Conservation (phyloP, 768 basidiomycete genomes). For the Pulveroboletus ravenelii region DNA sequence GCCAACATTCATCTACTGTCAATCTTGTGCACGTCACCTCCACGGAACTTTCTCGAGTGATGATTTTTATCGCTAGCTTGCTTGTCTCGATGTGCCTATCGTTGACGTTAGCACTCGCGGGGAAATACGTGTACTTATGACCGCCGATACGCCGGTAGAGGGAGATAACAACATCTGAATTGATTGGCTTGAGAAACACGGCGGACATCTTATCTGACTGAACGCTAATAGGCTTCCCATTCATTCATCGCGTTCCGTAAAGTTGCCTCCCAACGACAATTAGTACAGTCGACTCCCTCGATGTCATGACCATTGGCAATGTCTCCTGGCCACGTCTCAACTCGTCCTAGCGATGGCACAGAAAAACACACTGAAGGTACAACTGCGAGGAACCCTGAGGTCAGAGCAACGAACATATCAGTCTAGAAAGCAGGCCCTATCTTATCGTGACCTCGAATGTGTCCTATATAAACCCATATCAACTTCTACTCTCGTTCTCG, state of each 20-base stretch:
- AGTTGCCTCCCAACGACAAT: conserved; percentile 5
- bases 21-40: conserved; percentile 7
- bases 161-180: conserved; percentile 9
- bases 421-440: too few relatives aligned
- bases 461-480: too few relatives aligned
- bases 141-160: neutral
- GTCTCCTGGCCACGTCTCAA: too few relatives aligned
- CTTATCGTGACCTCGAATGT: too few relatives aligned
- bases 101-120: conserved; percentile 1
- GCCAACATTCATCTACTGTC: conserved; percentile 11
- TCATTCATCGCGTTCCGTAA: neutral
- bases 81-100: conserved; percentile 13
- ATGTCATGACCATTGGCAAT: too few relatives aligned
- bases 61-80: conserved; percentile 2
- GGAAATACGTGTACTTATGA: neutral
- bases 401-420: neutral
- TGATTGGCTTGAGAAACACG: conserved; percentile 5
- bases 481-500: too few relatives aligned
- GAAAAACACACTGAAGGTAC: neutral
- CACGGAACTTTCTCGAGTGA: conserved; percentile 3
- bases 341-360: too few relatives aligned
- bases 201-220: conserved; percentile 20
- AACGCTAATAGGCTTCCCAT: conserved; percentile 11
- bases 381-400: neutral
- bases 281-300: too few relatives aligned